Conservation (phyloP, 805 yeast species). For the Saturnispora dispora region DNA sequence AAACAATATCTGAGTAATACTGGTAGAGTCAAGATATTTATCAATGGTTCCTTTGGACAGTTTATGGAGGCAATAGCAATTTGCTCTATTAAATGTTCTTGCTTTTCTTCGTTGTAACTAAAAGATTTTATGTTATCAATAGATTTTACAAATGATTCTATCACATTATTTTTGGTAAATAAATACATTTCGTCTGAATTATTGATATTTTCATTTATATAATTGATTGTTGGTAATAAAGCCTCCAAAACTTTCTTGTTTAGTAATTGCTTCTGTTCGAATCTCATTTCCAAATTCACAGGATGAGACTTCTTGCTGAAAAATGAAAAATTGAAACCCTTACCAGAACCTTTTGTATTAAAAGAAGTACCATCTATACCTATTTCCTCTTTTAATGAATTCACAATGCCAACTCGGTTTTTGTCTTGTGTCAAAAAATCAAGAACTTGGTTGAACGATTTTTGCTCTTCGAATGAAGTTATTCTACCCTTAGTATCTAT, state of each 20-base stretch:
- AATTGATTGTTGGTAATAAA: constrained; percentile 16
- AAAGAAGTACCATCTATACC: constrained; percentile 8
- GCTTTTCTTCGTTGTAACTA: not conserved
- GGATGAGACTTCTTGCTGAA: constrained; percentile 9
- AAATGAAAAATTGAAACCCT: constrained; percentile 3
- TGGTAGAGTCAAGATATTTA: constrained; percentile 22
- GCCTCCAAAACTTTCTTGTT: constrained; percentile 11
- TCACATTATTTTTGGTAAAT: constrained; percentile 15
- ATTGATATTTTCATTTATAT: constrained; percentile 17
- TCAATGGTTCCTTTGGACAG: constrained; percentile 18
- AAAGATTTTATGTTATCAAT: not conserved
- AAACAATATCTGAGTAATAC: constrained; percentile 21
- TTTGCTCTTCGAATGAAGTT: constrained; percentile 26
- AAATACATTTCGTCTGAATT: constrained; percentile 17
- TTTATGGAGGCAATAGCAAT: constrained; percentile 8
- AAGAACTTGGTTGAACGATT: constrained; percentile 25
- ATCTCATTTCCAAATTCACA: constrained; percentile 13
- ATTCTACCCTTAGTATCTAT: constrained; percentile 12
- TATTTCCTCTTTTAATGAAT: constrained; percentile 20
- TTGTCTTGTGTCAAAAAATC: constrained; percentile 20
- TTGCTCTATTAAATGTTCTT: constrained; percentile 3
- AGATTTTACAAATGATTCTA: constrained; percentile 15
- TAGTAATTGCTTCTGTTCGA: constrained; percentile 8
- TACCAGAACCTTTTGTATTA: not conserved
- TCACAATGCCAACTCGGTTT: constrained; percentile 19